These are phyloP conservation scores for Pythium grandisporangium DNA, from an alignment of 352 stramenopile genomes.

Conservation along the genomic window DNA sequence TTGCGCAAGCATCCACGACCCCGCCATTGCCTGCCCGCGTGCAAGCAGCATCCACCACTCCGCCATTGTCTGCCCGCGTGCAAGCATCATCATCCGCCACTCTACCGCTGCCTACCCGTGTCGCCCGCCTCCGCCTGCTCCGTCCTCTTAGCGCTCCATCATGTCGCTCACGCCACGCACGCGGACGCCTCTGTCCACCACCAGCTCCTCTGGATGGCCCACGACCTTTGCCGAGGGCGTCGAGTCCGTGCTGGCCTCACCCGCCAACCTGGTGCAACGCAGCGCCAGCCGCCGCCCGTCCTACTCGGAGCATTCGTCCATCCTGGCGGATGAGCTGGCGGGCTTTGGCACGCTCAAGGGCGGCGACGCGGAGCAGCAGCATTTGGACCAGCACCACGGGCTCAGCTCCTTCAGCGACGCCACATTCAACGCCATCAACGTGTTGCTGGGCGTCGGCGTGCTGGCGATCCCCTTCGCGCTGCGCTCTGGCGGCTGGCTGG, in stretches of 20 bases:
- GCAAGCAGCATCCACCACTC: too few species aligned
- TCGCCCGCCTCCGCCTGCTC: too few species aligned
- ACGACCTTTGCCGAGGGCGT: constrained; percentile 69
- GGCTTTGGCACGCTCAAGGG: constrained; percentile 4
- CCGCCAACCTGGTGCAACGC: constrained; percentile 16
- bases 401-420: constrained; percentile 65
- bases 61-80: too few species aligned
- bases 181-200: too few species aligned
- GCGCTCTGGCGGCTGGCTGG: constrained; percentile 60
- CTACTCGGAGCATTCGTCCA: constrained; percentile 31
- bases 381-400: too few species aligned
- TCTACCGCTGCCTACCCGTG: too few species aligned
- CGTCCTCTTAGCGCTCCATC: too few species aligned
- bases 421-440: constrained; percentile 82
- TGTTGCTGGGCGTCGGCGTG: constrained; percentile 76
- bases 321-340: constrained; percentile 20
- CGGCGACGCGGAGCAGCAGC: constrained; percentile 4
- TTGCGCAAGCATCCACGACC: too few species aligned
- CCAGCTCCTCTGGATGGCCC: constrained; percentile 37
- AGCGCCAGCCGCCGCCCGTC: constrained; percentile 20
- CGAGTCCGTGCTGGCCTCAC: constrained; percentile 35
- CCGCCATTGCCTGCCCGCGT: too few species aligned
- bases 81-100: too few species aligned
- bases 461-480: constrained; percentile 80
- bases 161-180: too few species aligned